These are phyloP conservation scores for Centella asiatica DNA, from an alignment of 129 eudicot species.

Conservation along the genomic window DNA sequence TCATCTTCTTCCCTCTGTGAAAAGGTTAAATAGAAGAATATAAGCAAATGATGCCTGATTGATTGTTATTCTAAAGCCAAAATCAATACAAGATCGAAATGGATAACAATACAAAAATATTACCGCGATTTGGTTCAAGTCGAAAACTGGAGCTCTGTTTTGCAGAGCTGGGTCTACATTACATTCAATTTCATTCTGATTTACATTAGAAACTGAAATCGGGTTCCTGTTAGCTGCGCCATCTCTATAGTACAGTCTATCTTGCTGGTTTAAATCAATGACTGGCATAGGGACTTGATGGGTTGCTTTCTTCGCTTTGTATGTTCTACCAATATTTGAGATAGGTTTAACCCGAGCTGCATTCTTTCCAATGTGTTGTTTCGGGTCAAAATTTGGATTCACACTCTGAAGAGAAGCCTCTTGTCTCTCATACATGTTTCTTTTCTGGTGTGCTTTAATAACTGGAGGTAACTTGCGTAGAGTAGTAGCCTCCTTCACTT, in stretches of 20 bases:
- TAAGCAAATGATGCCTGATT: neutral
- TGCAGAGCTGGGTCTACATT: slow-evolving; percentile 23
- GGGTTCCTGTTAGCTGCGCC: slow-evolving; percentile 10
- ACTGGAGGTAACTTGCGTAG: slow-evolving; percentile 23
- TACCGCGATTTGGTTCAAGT: slow-evolving; percentile 76
- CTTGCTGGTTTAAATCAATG: slow-evolving; percentile 28
- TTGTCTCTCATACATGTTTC: slow-evolving; percentile 27
- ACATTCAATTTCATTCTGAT: slow-evolving; percentile 28
- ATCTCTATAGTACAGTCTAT: slow-evolving; percentile 14
- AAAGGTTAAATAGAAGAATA: neutral
- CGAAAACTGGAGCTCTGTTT: slow-evolving; percentile 51
- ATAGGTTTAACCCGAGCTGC: neutral
- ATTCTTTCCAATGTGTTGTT: slow-evolving; percentile 19
- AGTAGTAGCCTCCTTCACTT: slow-evolving; percentile 23
- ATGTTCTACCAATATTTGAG: slow-evolving; percentile 20
- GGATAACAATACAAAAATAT: slow-evolving; percentile 2
- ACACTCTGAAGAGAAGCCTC: slow-evolving; percentile 17
- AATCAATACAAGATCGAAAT: neutral
- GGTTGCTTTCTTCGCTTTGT: slow-evolving; percentile 14
- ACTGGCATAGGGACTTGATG: slow-evolving; percentile 1
- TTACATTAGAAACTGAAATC: slow-evolving; percentile 32
- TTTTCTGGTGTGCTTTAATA: slow-evolving; percentile 31
- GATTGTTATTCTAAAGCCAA: too few species aligned
- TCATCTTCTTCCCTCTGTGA: slow-evolving; percentile 55
- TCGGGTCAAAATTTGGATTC: slow-evolving; percentile 11